Percentiles rank a stretch among this genome's conserved stretches.
These are phyloP conservation scores for Ogataea trehalophila DNA, from an alignment of 805 yeast genomes.

Conservation along the genomic window DNA sequence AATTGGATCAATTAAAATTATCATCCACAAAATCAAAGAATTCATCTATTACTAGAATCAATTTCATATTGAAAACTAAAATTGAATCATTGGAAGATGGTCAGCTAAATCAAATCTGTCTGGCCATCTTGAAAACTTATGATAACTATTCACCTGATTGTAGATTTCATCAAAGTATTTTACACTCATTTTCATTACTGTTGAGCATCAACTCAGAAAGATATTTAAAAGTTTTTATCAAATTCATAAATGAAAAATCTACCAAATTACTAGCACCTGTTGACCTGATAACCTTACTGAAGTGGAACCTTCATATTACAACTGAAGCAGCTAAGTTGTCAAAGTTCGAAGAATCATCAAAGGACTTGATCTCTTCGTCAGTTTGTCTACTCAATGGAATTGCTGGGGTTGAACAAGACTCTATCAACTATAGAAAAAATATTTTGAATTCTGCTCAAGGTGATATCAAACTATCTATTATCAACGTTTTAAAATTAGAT, in stretches of 20 bases:
- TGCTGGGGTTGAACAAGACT: conserved; percentile 29
- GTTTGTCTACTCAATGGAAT: conserved; percentile 34
- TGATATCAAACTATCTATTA: conserved; percentile 23
- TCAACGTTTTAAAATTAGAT: conserved; percentile 16
- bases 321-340: conserved; percentile 21
- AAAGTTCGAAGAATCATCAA: conserved; percentile 18
- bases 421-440: conserved; percentile 28
- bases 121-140: conserved; percentile 42
- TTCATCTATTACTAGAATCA: conserved; percentile 30
- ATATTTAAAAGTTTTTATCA: conserved; percentile 29
- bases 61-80: conserved; percentile 23
- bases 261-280: conserved; percentile 42
- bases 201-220: conserved; percentile 26
- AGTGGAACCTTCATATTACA: conserved; percentile 47
- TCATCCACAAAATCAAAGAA: conserved; percentile 36
- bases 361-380: conserved; percentile 27
- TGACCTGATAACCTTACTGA: conserved; percentile 52
- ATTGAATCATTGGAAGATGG: conserved; percentile 9
- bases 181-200: conserved; percentile 35
- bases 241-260: conserved; percentile 34
- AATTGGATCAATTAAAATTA: conserved; percentile 13
- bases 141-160: conserved; percentile 44
- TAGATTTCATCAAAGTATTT: conserved; percentile 40
- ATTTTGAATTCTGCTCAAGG: conserved; percentile 32
- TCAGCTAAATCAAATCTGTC: conserved; percentile 28